Evolutionary conservation across 225 moss, liverwort and hornwort species (phyloP), one percentile per base, ranked within the genome.

Genomic region (Bryum argenteum): DNA sequence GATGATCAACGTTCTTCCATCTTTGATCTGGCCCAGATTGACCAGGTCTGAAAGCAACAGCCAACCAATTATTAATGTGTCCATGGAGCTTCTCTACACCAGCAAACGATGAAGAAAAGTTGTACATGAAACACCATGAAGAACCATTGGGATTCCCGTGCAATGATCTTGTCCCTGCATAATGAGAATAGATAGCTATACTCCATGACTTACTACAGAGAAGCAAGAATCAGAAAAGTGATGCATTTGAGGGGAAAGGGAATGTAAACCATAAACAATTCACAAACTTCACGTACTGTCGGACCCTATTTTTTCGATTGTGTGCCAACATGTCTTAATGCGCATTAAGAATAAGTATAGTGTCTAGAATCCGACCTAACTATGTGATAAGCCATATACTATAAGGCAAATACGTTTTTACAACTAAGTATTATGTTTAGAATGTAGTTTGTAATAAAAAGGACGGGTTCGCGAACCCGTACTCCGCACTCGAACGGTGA

Each of bases 1-100:
- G 96, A 74, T 90, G 88, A 63, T 89, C 94, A 37, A 81, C 75
- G 44, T 70, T 89, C 74, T 72, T 82, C 93, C 91, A 93, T 28
- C 84, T 80, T 66, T 63, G 84, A 58, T 89, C 81, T 8, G 78
- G 71, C 21, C 71, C 77, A 43, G 88, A 88, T 39, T 91, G 81
- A 42, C 82, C 80, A 14, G 79, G 82, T 54, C 87, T 88, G 81
- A 75, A 71, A 75, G 21, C 54, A 71, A 58, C 21, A 19, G 37
- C 58, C 20, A 65, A 28, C 23, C 18, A 42, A 60, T 83, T 62
- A 80, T 43, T 40, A 17, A 11, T 61, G 24, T 16, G 28, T 28
- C 51, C 58, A 40, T 45, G 52, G 10, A 67, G 56, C 55, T 37
- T 1, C 8, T n/a, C 40, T 57, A 22, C 52, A 71, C 19, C 66